phyloP scores from a whole-genome alignment of 441 rosid species.

The Jatropha podagrica region DNA sequence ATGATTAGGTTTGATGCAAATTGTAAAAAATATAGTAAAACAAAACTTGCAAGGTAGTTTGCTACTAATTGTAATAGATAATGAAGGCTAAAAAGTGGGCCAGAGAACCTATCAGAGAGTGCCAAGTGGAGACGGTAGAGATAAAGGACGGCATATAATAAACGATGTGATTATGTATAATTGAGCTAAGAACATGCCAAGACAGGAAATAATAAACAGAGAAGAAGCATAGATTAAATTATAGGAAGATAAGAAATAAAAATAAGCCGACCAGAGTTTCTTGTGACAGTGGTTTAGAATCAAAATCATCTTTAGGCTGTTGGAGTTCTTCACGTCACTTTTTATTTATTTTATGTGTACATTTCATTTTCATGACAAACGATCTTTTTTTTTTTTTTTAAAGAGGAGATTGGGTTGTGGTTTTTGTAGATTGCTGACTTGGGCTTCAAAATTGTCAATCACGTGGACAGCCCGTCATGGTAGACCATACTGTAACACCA shows the following conservation, averaged over 20 bases:
- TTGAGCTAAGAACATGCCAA: constrained; percentile 28
- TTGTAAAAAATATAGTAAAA: constrained; percentile 16
- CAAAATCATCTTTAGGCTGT: constrained; percentile 27
- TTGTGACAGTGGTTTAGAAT: constrained; percentile 37
- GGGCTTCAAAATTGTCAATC: constrained; percentile 46
- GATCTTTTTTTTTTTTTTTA: no score
- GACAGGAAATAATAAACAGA: constrained; percentile 20
- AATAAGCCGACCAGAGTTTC: constrained; percentile 55
- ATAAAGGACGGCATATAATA: constrained; percentile 32
- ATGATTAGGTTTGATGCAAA: constrained; percentile 20
- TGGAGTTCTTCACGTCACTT: constrained; percentile 56
- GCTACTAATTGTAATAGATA: constrained; percentile 17
- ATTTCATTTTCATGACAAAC: constrained; percentile 23
- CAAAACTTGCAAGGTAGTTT: constrained; percentile 29
- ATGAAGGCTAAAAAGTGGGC: constrained; percentile 21
- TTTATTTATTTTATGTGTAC: background rate
- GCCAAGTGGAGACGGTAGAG: constrained; percentile 34
- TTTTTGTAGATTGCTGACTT: constrained; percentile 48
- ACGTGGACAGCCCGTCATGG: constrained; percentile 60
- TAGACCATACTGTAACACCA: constrained; percentile 36
- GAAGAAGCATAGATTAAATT: background rate
- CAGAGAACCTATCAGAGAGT: constrained; percentile 9
- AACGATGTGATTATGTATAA: constrained; percentile 21
- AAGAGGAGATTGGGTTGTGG: constrained; percentile 17
- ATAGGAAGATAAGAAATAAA: background rate